Percentiles rank a stretch among this genome's conserved stretches.
phyloP scores from a whole-genome alignment of 495 filamentous ascomycete genomes.

The Neurospora sp. region DNA sequence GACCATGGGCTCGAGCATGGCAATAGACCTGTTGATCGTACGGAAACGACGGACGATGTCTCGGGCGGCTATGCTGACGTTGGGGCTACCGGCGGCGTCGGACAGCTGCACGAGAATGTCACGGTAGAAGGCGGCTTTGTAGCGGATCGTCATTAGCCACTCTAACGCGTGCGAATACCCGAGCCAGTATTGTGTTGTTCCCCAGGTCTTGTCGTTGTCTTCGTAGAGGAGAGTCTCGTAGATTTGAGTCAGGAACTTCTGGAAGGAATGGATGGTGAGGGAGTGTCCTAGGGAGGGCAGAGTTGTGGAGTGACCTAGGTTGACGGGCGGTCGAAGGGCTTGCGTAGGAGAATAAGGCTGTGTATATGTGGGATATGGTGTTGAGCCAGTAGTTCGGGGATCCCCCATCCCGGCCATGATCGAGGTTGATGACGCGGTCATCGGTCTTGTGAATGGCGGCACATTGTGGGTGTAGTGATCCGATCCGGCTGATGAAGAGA shows the following conservation, averaged over 20 bases:
- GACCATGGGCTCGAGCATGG: slow-evolving; percentile 11
- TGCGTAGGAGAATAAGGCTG: not conserved
- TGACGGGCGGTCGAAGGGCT: not conserved
- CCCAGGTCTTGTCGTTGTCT: slow-evolving; percentile 15
- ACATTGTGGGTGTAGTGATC: not conserved
- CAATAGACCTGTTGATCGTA: slow-evolving; percentile 10
- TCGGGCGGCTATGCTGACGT: not conserved
- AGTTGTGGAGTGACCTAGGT: not conserved
- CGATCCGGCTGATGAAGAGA: not conserved
- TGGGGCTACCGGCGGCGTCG: not conserved
- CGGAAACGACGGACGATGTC: not conserved
- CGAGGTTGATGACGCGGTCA: not conserved
- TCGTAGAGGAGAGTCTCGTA: slow-evolving; percentile 13
- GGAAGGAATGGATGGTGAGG: slow-evolving; percentile 2
- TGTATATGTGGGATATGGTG: not conserved
- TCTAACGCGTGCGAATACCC: slow-evolving; percentile 9
- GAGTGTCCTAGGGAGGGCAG: not conserved
- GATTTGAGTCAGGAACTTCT: slow-evolving; percentile 3
- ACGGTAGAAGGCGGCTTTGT: slow-evolving; percentile 10
- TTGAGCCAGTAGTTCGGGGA: not conserved
- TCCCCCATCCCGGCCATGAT: not conserved
- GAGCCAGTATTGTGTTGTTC: slow-evolving; percentile 16
- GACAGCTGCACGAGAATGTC: not conserved
- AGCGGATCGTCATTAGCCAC: slow-evolving; percentile 14
- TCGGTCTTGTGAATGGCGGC: not conserved